Base-by-base conservation (phyloP, 768 basidiomycete genomes). In the Roridomyces roridus region DNA sequence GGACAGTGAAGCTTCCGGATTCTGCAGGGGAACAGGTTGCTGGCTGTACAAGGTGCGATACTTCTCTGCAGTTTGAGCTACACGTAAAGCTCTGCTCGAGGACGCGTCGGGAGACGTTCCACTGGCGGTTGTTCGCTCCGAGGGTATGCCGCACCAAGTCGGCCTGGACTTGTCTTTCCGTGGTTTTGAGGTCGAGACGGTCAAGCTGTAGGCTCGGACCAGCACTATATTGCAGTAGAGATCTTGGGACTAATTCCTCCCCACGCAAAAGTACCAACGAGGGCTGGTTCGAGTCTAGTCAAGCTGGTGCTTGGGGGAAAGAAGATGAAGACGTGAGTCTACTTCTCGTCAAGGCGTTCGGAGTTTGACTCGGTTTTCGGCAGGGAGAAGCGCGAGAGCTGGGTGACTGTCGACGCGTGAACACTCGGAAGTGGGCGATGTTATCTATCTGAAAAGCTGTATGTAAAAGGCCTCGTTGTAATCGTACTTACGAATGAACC, bases 171-270 rank as follows among this genome's bases (percentile, higher is more conserved):
- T 96, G 29, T 74, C 81, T 57, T 96, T 96, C 83, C 82, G 89
- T 54, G 90, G 88, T 3, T 96, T 94, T 62, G 93, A 96, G 72
- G 88, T 96, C 63, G 93, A 94, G 81, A 96, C 94, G 8, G 78
- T 96, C 60, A 91, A n/a, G n/a, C n/a, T n/a, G n/a, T n/a, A n/a
- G n/a, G n/a, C n/a, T n/a, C n/a, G n/a, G n/a, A n/a, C n/a, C n/a
- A n/a, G n/a, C n/a, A n/a, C n/a, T n/a, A n/a, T n/a, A n/a, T n/a
- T n/a, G n/a, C n/a, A n/a, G n/a, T n/a, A n/a, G n/a, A n/a, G n/a
- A n/a, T n/a, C n/a, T n/a, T n/a, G n/a, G n/a, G n/a, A n/a, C n/a
- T n/a, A n/a, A n/a, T n/a, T n/a, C n/a, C n/a, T n/a, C n/a, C n/a
- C n/a, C n/a, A n/a, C n/a, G n/a, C n/a, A n/a, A n/a, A n/a, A n/a